Conservation (phyloP, 208 protist genomes). For the Wallacemonas collosoma region DNA sequence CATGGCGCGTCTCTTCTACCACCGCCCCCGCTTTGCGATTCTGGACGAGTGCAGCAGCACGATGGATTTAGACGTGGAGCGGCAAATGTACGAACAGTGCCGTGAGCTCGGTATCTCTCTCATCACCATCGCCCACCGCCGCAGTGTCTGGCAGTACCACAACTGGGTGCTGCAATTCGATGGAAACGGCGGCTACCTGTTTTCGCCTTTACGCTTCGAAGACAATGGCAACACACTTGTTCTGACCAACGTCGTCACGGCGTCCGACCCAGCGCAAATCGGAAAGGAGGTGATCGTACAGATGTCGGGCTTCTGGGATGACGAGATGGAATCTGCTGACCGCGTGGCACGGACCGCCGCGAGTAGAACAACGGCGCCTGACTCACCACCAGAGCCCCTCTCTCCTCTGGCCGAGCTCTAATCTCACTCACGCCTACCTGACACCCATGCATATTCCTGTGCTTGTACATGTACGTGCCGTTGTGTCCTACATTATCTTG, state of each 20-base stretch:
- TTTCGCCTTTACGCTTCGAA: constrained; percentile 58
- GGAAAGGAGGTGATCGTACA: constrained; percentile 38
- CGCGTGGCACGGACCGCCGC: neutral
- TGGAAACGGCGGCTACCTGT: constrained; percentile 67
- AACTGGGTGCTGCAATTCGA: constrained; percentile 86
- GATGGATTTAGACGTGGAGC: constrained; percentile 73
- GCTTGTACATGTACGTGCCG: too few relatives aligned
- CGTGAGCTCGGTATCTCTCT: constrained; percentile 76
- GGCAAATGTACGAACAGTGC: constrained; percentile 70
- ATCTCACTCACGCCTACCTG: neutral
- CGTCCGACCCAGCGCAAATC: constrained; percentile 28
- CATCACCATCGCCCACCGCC: constrained; percentile 86
- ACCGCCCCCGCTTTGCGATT: constrained; percentile 87
- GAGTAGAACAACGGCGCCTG: neutral
- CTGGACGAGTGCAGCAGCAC: constrained; percentile 91
- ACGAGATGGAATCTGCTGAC: constrained; percentile 1
- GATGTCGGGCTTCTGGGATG: constrained; percentile 15
- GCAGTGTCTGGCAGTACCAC: constrained; percentile 76
- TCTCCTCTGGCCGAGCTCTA: neutral
- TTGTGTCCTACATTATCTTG: too few relatives aligned
- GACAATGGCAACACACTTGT: constrained; percentile 21
- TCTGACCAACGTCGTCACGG: constrained; percentile 27
- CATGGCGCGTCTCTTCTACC: constrained; percentile 89
- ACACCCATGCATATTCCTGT: too few relatives aligned
- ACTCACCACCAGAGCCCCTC: neutral